phyloP scores from a whole-genome alignment of 768 basidiomycete species.

The Suillus discolor region DNA sequence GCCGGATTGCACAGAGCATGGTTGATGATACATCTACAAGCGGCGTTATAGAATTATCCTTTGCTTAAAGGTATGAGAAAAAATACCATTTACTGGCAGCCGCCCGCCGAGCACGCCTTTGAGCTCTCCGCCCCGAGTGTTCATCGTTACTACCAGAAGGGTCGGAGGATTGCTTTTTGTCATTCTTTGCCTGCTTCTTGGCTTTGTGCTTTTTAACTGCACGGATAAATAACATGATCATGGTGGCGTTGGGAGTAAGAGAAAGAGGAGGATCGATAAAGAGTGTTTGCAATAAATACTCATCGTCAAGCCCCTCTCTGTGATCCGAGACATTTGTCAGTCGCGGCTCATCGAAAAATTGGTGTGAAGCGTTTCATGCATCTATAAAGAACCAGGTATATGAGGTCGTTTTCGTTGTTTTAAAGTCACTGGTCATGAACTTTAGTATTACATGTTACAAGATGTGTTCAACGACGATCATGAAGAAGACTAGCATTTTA shows the following conservation, averaged over 20 bases:
- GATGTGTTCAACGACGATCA: neutral
- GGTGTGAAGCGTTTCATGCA: neutral
- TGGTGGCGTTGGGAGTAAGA: neutral
- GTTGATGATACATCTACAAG: neutral
- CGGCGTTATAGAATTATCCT: neutral
- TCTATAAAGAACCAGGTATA: neutral
- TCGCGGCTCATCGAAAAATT: neutral
- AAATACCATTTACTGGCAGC: neutral
- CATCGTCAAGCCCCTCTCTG: neutral
- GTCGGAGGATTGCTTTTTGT: conserved; percentile 12
- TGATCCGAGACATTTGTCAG: neutral
- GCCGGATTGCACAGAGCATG: neutral
- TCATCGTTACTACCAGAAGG: conserved; percentile 5
- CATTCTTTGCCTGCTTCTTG: conserved; percentile 22
- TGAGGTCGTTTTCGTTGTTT: neutral
- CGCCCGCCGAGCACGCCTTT: neutral
- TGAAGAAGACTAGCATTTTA: too few relatives aligned
- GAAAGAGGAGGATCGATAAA: neutral
- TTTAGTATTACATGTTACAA: neutral
- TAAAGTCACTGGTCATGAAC: neutral
- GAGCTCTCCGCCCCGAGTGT: neutral
- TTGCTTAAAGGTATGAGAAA: too few relatives aligned
- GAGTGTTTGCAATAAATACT: neutral
- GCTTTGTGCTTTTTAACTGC: conserved; percentile 30
- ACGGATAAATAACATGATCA: conserved; percentile 17